A percentile compares a stretch with the other conserved stretches of the same genome.
These are phyloP conservation scores for Thermomucor indicae-seudaticae DNA, from an alignment of 371 early-diverging fungal genomes.

Conservation along the genomic window DNA sequence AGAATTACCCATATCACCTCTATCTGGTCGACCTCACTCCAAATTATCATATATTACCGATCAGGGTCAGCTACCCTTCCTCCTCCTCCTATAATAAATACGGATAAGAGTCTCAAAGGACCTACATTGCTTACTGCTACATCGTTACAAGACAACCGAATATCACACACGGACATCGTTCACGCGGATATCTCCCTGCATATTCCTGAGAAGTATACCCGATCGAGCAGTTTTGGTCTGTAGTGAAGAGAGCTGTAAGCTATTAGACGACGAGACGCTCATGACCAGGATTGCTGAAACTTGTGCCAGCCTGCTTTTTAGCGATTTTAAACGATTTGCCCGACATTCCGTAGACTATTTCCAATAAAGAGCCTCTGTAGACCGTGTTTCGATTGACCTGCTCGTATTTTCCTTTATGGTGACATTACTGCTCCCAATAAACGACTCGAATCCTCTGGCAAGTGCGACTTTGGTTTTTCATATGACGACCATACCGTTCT, in stretches of 20 bases:
- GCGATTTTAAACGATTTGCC: background rate
- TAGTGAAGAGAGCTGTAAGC: slow-evolving; percentile 1
- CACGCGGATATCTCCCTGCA: slow-evolving; percentile 1
- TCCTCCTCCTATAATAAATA: background rate
- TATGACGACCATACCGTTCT: background rate
- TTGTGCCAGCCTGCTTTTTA: background rate
- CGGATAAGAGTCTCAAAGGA: slow-evolving; percentile 1
- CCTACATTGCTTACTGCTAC: slow-evolving; percentile 1
- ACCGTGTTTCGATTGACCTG: slow-evolving; percentile 1
- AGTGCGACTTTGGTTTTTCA: slow-evolving; percentile 1
- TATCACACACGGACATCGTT: background rate
- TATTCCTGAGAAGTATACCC: background rate
- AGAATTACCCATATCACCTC: slow-evolving; percentile 1
- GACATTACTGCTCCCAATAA: background rate
- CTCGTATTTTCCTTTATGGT: slow-evolving; percentile 1
- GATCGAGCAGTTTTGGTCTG: slow-evolving; percentile 1
- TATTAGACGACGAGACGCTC: slow-evolving; percentile 1
- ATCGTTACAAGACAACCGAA: slow-evolving; percentile 1
- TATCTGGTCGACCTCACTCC: slow-evolving; percentile 1
- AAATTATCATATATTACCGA: slow-evolving; percentile 1
- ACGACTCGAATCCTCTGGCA: background rate
- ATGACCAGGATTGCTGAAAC: background rate
- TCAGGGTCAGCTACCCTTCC: background rate
- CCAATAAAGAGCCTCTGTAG: background rate
- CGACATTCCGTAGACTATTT: background rate